Evolutionary conservation across 306 rosid genomes (phyloP), one percentile per base, ranked within the genome.

Genomic region (Prunus campanulata): DNA sequence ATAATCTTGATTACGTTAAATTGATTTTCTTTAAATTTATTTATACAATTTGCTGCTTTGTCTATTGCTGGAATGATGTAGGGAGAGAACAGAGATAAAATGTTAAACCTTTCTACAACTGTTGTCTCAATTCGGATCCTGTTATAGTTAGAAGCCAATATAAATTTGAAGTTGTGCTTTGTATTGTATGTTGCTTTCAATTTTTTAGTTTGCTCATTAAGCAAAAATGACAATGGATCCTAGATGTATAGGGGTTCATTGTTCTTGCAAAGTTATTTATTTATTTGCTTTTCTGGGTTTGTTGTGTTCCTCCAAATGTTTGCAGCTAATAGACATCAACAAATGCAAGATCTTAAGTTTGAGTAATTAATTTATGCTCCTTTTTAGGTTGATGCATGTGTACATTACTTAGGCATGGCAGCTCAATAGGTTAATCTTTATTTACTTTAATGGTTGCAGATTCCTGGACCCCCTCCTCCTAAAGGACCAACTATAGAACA

Each of bases 381-480:
- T 10, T 35, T 19, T 65, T 65, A 15, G 25, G 25, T 1, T 14
- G 7, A 19, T 56, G 32, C 66, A 20, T 39, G 13, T n/a, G 39
- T 35, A 32, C n/a, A 24, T 35, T 35, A 56, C 64, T n/a, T 9
- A 22, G 66, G 9, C 8, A 7, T 13, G 61, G 47, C 30, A 54
- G 30, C 16, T 11, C 20, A 52, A 19, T 52, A 16, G 57, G 54
- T 54, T 72, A 67, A 68, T 68, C 56, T 22, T 27, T 57, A 54
- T 50, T 72, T 66, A 8, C 67, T 74, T 48, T 52, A 48, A 50
- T 76, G 88, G 32, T 81, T 77, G 81, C 80, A 93, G 96, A 86
- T 93, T 72, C 96, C 90, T 76, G 98, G 97, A 1, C 87, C 94
- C 20, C 77, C 87, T 75, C 91, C 93, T 25, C 76, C 84, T 27